phyloP scores from a whole-genome alignment of 2,329 filamentous ascomycete genomes.

The Verruconis gallopava region DNA sequence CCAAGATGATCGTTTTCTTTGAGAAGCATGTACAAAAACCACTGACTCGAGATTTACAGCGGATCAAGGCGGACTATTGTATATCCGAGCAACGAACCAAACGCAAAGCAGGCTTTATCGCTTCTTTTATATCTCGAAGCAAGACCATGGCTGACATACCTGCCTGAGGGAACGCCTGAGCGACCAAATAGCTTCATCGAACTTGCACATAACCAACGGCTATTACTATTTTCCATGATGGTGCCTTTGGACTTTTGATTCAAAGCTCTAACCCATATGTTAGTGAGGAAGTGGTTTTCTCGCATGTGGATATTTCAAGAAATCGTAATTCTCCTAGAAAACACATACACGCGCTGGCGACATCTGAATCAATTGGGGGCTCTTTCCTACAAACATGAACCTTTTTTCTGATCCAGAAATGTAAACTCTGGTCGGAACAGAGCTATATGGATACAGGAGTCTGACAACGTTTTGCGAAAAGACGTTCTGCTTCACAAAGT shows the following conservation, averaged over 20 bases:
- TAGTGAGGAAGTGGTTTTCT: background rate
- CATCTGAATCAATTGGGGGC: background rate
- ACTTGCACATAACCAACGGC: background rate
- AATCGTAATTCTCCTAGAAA: background rate
- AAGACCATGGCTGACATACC: background rate
- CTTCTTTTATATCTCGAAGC: background rate
- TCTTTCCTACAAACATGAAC: background rate
- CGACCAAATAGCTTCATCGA: background rate
- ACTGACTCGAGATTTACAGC: background rate
- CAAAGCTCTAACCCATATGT: background rate
- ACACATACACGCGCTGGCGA: background rate
- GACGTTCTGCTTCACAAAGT: background rate
- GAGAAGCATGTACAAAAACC: background rate
- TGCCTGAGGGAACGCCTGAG: background rate
- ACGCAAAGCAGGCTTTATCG: background rate
- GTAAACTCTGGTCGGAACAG: background rate
- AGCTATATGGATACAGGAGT: background rate
- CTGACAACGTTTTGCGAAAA: background rate
- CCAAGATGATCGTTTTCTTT: background rate
- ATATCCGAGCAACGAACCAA: background rate
- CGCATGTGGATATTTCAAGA: background rate
- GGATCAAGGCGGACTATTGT: background rate
- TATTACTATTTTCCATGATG: background rate
- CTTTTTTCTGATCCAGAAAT: background rate
- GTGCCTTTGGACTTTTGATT: background rate